Percentiles rank a stretch among this genome's conserved stretches.
Conservation (phyloP, 2,329 filamentous ascomycete genomes). For the Stachybotrys chlorohalonatus region DNA sequence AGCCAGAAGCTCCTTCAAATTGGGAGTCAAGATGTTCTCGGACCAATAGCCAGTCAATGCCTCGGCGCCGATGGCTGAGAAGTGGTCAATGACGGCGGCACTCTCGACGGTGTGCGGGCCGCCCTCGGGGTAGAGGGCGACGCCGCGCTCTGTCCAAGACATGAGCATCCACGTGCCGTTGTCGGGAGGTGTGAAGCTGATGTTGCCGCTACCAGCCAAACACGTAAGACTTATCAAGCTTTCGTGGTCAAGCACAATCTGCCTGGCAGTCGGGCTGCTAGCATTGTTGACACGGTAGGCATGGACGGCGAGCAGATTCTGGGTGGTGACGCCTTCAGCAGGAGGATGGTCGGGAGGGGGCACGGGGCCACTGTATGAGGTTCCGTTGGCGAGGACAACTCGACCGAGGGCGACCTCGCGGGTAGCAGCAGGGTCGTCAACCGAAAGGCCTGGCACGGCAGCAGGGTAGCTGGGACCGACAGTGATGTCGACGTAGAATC, state of each 20-base stretch:
- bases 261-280: not conserved
- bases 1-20: not conserved
- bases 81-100: not conserved
- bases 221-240: not conserved
- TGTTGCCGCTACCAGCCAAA: not conserved
- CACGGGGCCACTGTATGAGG: not conserved
- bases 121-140: not conserved
- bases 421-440: not conserved
- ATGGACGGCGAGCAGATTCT: not conserved
- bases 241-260: not conserved
- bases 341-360: not conserved
- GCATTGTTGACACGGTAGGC: not conserved
- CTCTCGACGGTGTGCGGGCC: not conserved
- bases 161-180: not conserved
- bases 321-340: not conserved
- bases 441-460: not conserved
- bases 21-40: not conserved
- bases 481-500: not conserved
- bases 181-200: not conserved
- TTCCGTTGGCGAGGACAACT: not conserved
- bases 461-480: not conserved
- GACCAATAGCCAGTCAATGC: not conserved
- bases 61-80: not conserved
- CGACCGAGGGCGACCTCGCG: not conserved
- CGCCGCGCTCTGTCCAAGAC: not conserved